A percentile compares a stretch with the other conserved stretches of the same genome.
Evolutionary conservation across 169 alveolate genomes (phyloP).

Genomic region (Plasmodium reichenowi): DNA sequence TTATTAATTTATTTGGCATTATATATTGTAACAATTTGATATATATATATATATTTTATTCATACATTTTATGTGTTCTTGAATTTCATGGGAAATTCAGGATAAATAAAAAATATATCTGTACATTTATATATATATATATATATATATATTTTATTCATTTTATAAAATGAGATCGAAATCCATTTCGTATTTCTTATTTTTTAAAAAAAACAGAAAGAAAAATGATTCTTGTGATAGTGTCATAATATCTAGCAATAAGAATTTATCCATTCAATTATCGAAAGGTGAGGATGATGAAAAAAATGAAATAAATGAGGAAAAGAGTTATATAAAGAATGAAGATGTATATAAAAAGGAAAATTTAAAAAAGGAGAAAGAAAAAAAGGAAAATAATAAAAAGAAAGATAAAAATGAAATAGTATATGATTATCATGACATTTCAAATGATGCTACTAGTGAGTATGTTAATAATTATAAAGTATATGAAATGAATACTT

Average conservation of each 20-base stretch:
- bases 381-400: not conserved
- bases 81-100: too few relatives aligned
- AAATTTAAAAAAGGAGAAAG: not conserved
- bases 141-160: not conserved
- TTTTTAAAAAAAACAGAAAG: slow-evolving; percentile 53
- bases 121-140: too few relatives aligned
- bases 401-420: not conserved
- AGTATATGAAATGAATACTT: slow-evolving; percentile 3
- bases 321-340: not conserved
- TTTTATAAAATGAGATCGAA: slow-evolving; percentile 27
- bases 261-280: slow-evolving; percentile 1
- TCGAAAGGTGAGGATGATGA: slow-evolving; percentile 12
- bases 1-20: too few relatives aligned
- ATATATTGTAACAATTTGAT: too few relatives aligned
- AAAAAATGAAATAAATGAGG: slow-evolving; percentile 4
- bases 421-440: not conserved
- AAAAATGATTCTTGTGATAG: slow-evolving; percentile 12
- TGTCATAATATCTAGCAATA: slow-evolving; percentile 15
- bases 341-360: slow-evolving; percentile 5
- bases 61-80: too few relatives aligned
- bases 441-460: not conserved
- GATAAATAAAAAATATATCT: too few relatives aligned
- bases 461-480: not conserved
- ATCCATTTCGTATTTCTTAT: slow-evolving; percentile 42
- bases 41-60: too few relatives aligned